These are phyloP conservation scores for Malassezia furfur DNA, from an alignment of 1,284 basidiomycete genomes.

Conservation along the genomic window DNA sequence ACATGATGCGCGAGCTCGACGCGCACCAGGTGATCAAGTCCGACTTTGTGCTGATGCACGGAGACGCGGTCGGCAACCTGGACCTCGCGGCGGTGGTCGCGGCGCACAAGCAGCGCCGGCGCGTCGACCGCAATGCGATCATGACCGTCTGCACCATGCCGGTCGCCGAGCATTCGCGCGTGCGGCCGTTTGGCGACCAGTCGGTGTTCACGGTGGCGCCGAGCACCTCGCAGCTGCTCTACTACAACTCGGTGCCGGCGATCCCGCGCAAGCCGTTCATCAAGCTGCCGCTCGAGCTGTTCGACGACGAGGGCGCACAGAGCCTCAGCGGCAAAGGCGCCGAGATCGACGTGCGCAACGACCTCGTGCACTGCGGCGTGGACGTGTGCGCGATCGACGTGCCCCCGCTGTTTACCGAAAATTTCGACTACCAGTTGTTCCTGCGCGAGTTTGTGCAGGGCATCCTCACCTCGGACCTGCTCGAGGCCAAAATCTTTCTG, in stretches of 20 bases:
- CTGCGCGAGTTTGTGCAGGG: conserved; percentile 88
- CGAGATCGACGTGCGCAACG: conserved; percentile 72
- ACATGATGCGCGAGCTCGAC: conserved; percentile 93
- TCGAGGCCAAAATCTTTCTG: conserved; percentile 88
- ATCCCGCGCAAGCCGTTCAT: conserved; percentile 25
- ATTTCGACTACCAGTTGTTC: conserved; percentile 92
- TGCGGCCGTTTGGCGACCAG: conserved; percentile 28
- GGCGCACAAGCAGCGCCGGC: conserved; percentile 76
- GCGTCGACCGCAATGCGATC: conserved; percentile 79
- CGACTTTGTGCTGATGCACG: conserved; percentile 70
- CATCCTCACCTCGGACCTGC: conserved; percentile 85
- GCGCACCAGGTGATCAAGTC: conserved; percentile 72
- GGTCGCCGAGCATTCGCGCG: conserved; percentile 19
- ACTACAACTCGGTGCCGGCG: conserved; percentile 45
- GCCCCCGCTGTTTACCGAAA: conserved; percentile 92
- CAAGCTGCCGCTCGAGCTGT: conserved; percentile 40
- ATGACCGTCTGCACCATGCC: conserved; percentile 59
- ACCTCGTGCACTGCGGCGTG: conserved; percentile 69
- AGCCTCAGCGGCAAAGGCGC: conserved; percentile 22
- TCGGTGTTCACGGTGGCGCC: conserved; percentile 35
- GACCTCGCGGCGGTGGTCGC: conserved; percentile 78
- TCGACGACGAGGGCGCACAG: conserved; percentile 23
- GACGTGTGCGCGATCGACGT: conserved; percentile 64
- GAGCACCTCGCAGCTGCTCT: conserved; percentile 44
- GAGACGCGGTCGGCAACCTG: conserved; percentile 87